Conservation (phyloP, 2,329 filamentous ascomycete species). For the Colletotrichum godetiae region DNA sequence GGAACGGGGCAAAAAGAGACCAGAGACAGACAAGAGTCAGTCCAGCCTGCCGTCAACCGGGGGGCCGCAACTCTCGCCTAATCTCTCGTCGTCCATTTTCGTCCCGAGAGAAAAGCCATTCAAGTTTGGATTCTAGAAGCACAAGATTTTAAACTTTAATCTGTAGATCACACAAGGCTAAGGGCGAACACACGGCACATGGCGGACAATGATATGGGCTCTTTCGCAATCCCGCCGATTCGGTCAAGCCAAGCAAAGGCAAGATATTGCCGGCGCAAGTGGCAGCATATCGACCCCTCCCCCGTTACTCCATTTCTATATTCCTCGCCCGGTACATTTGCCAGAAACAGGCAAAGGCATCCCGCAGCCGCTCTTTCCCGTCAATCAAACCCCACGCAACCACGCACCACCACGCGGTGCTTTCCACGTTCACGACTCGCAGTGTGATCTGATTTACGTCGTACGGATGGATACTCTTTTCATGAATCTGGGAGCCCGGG, state of each 20-base stretch:
- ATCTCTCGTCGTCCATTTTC: background rate
- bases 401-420: background rate
- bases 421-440: constrained; percentile 10
- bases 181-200: background rate
- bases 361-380: background rate
- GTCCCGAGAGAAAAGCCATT: constrained; percentile 6
- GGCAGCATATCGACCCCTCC: background rate
- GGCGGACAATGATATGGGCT: background rate
- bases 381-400: too few species aligned
- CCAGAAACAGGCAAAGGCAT: background rate
- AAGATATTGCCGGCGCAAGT: background rate
- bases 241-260: background rate
- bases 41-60: background rate
- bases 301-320: background rate
- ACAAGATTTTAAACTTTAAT: constrained; percentile 7
- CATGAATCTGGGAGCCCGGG: background rate
- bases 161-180: constrained; percentile 19
- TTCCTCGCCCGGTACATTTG: background rate
- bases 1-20: background rate
- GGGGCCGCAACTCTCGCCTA: background rate
- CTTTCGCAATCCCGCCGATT: background rate
- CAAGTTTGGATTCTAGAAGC: constrained; percentile 21
- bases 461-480: background rate
- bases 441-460: background rate
- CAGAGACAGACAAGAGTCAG: constrained; percentile 4